Base-by-base conservation (phyloP, 352 stramenopile species). In the Hyphochytrium catenoides region DNA sequence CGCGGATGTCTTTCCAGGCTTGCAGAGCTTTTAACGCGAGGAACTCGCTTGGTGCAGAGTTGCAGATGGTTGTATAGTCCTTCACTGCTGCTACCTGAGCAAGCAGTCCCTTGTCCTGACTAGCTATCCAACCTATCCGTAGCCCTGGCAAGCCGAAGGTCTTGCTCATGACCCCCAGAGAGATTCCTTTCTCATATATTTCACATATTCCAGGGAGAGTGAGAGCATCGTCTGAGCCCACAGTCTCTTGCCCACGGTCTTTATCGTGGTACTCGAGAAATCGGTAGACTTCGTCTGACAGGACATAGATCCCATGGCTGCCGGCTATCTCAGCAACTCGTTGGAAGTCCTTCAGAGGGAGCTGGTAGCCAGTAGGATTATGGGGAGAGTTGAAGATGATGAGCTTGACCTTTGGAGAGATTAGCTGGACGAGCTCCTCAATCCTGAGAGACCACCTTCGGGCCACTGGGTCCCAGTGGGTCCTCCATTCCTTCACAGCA, bases 31-130 rank as follows among this genome's bases (percentile, higher is more conserved):
- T 72, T 16, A 57, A 39, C 12, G 60, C 45, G n/a, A 77, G 41
- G 16, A 73, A 58, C 52, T 77, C 54, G 35, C 46, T 59, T 11
- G 63, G 63, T 0, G 36, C 52, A 0, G 63, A 53, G 14, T 50
- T 51, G 35, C 62, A 77, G 40, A 77, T 75, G 8, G 62, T 72
- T 4, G 57, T 71, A 43, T 76, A 77, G 43, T 77, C 57, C 43
- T 78, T 78, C 19, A 74, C 45, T 22, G 33, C 34, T 8, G 36
- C 30, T 5, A 78, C 36, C 22, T 50, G 42, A 3, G 33, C 17
- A 3, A 69, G 21, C 18, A 73, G 46, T 0, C 24, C 26, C 1
- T 23, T 12, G 41, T 76, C 38, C 21, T 60, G 41, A 21, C 35
- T 57, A 0, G 44, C 57, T 22, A 77, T 48, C 63, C 63, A 77